Conservation (phyloP, 768 basidiomycete species). For the Gloeostereum incarnatum region DNA sequence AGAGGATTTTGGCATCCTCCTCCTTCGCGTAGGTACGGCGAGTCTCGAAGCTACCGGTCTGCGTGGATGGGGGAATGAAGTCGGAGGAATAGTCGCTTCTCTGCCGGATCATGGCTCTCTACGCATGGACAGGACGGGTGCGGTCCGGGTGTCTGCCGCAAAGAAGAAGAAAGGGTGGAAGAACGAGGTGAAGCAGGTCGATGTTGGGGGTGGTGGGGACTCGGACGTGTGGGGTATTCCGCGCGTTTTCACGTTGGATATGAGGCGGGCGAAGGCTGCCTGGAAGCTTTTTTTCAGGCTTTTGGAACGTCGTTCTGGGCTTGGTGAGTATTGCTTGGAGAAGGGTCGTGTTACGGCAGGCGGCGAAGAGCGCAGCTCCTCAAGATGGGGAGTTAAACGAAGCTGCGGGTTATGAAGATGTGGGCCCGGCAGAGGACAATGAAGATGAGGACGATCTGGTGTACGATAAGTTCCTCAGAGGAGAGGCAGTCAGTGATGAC, state of each 20-base stretch:
- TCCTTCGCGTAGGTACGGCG: slow-evolving; percentile 65
- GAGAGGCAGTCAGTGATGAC: slow-evolving; percentile 37
- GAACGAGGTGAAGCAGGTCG: slow-evolving; percentile 41
- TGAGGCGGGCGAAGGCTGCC: slow-evolving; percentile 3
- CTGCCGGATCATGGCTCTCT: slow-evolving; percentile 20
- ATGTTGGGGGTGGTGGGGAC: slow-evolving; percentile 23
- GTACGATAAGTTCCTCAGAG: slow-evolving; percentile 52
- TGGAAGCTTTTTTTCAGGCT: no score
- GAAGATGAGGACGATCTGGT: slow-evolving; percentile 24
- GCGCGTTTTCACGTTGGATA: slow-evolving; percentile 4
- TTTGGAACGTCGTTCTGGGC: slow-evolving; percentile 1
- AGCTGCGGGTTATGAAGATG: slow-evolving; percentile 2
- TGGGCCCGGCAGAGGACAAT: slow-evolving; percentile 10
- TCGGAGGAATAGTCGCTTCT: slow-evolving; percentile 36
- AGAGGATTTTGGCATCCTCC: slow-evolving; percentile 65
- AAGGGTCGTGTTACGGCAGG: slow-evolving; percentile 4
- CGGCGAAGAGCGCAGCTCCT: slow-evolving; percentile 6
- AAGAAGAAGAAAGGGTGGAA: slow-evolving; percentile 12
- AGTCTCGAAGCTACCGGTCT: slow-evolving; percentile 69
- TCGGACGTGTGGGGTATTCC: slow-evolving; percentile 4
- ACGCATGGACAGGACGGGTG: slow-evolving; percentile 30
- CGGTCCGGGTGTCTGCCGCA: slow-evolving; percentile 16
- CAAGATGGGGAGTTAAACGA: slow-evolving; percentile 15
- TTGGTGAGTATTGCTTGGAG: slow-evolving; percentile 3
- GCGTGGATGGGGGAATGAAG: slow-evolving; percentile 67